Percentiles rank a stretch among this genome's conserved stretches.
Conservation (phyloP, 768 basidiomycete genomes). For the Leccinum subtestaceum region DNA sequence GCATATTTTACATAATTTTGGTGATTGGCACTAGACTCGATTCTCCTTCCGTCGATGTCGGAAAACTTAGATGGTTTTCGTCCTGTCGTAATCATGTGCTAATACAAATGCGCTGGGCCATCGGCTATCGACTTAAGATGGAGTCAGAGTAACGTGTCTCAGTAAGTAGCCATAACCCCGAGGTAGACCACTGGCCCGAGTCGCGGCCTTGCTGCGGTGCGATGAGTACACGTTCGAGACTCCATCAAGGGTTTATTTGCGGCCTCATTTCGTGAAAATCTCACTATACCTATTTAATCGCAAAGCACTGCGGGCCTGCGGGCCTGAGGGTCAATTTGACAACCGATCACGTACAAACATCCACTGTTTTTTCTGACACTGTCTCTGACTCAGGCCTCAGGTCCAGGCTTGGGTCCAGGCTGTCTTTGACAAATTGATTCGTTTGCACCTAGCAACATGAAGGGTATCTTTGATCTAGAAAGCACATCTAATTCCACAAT, state of each 20-base stretch:
- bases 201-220: background rate
- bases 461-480: slow-evolving; percentile 24
- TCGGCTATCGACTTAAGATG: slow-evolving; percentile 2
- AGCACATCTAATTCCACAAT: slow-evolving; percentile 21
- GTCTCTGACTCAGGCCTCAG: background rate
- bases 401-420: background rate
- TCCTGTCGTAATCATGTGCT: background rate
- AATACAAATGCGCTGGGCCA: background rate
- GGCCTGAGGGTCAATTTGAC: background rate
- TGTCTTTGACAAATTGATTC: background rate
- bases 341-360: slow-evolving; percentile 17
- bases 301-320: background rate
- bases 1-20: background rate
- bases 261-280: background rate
- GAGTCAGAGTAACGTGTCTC: background rate
- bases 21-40: slow-evolving; percentile 6
- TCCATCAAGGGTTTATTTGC: slow-evolving; percentile 1
- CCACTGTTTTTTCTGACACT: background rate
- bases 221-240: background rate
- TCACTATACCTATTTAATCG: background rate
- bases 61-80: background rate
- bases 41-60: background rate
- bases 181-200: background rate
- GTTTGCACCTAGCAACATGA: slow-evolving; percentile 1
- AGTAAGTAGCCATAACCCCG: background rate